phyloP scores from a whole-genome alignment of 2,329 filamentous ascomycete genomes.

The Aspergillus proliferans region DNA sequence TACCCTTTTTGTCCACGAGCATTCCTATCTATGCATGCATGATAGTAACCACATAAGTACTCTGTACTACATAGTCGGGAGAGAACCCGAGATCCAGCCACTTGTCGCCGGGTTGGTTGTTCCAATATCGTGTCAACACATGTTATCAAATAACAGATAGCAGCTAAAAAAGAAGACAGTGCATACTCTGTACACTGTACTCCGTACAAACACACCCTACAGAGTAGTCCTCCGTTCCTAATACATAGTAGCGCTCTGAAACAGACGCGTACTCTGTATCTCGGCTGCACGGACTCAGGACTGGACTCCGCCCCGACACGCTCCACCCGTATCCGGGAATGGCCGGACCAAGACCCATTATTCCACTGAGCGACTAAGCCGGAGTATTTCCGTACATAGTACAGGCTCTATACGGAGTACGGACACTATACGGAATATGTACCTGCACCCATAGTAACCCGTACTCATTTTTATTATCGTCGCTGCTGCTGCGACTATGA shows the following conservation, averaged over 20 bases:
- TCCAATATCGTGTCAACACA: not conserved
- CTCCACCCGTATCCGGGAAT: conserved; percentile 20
- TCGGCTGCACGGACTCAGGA: conserved; percentile 28
- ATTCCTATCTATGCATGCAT: not conserved
- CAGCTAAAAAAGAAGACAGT: not conserved
- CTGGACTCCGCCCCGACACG: conserved; percentile 4
- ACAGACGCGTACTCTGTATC: conserved; percentile 25
- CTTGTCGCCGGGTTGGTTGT: not conserved
- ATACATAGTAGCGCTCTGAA: conserved; percentile 11
- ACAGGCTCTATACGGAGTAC: too few relatives aligned
- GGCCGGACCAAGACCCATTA: conserved; percentile 9
- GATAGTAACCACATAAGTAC: not conserved
- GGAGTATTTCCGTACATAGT: too few relatives aligned
- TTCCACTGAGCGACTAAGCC: not conserved
- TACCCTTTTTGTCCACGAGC: not conserved
- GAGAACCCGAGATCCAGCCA: not conserved
- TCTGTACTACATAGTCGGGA: not conserved
- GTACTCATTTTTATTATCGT: too few relatives aligned
- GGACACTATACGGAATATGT: too few relatives aligned
- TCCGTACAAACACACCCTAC: not conserved
- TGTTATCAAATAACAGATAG: not conserved
- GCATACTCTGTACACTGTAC: too few relatives aligned
- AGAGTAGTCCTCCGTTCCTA: too few relatives aligned
- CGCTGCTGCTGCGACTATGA: not conserved
- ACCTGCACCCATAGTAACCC: too few relatives aligned